Base-by-base conservation (phyloP, 345 rosid species). In the Heritiera littoralis region DNA sequence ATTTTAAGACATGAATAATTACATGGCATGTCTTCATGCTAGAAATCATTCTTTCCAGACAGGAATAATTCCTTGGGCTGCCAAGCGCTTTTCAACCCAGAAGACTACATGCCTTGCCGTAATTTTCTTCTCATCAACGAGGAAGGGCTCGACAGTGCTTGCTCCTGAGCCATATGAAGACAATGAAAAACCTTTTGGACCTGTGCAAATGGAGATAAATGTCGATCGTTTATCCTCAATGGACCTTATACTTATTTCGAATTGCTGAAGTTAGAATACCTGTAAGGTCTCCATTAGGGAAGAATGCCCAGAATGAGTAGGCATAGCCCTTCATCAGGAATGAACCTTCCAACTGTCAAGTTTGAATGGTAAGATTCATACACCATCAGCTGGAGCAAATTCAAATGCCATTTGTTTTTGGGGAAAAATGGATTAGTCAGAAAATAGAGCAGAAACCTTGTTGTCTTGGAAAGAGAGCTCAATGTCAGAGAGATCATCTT, bases 111-210 rank as follows among this genome's bases (percentile, higher is more conserved):
- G 97, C 81, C 81, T 89, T 10, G 90, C 91, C 0, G 99, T 96
- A 52, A 91, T 88, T 86, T 86, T 91, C 92, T 87, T 96, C 87
- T 92, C 99, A 35, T 96, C 99, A 0, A 96, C 76, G 1, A 92
- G 98, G 86, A 96, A 96, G 3, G 98, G 99, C 79, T 96, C 99
- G 23, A 96, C 95, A 0, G 97, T 92, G 86, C 99, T 96, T 51
- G 89, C 89, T 78, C 17, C 94, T 40, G 86, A 87, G 66, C 98
- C 97, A 28, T 91, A 79, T 6, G 98, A 93, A 2, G 97, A 90
- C 46, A 93, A 75, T 2, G 98, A 88, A 81, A 93, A 93, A 23
- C 98, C 99, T 77, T 89, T 92, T 43, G 91, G 92, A 67, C 98
- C 98, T 95, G 84, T 49, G 38, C 74, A 75, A 69, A 54, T 10